Evolutionary conservation across 139 green algal species (phyloP), one percentile per base, ranked within the genome.

Genomic region (Coelastrella sp.): DNA sequence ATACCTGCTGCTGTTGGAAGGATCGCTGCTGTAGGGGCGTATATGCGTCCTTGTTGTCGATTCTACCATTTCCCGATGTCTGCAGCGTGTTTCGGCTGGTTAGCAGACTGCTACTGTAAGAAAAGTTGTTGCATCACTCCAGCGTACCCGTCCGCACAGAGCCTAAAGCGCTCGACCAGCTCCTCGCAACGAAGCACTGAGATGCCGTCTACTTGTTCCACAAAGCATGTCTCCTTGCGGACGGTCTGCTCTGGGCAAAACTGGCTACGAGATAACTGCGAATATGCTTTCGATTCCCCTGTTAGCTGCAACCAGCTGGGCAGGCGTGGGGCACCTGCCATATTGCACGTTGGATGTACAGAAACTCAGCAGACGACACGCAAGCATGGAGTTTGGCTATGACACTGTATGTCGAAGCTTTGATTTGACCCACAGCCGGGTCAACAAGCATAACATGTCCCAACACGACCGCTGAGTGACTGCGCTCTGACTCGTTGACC

Each of bases 11-110:
- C 82, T 78, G 63, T 24, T 87, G n/a, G 17, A 24, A 65, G n/a
- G 24, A 61, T 22, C 27, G n/a, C 57, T 80, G 68, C 35, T 25
- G 19, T 79, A 78, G 8, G 82, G 82, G 8, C 82, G 63, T 7
- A 81, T 49, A 81, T 58, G 25, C 15, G 49, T 81, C 12, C 49
- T 81, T 59, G 35, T 57, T 9, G 58, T 81, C n/a, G 66, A 81
- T 24, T 88, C 84, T 68, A 88, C 84, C 84, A 88, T 88, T 27
- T 88, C 84, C 68, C 22, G 35, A 20, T 88, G 84, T 68, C 84
- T 88, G 84, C 83, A 78, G 35, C 56, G 56, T 27, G 17, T 8
- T 17, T 24, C 8, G 24, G 8, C 17, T 24, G 19, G 24, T 76
- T 12, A 66, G 78, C 78, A 82, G 24, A 19, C 27, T 17, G 8